phyloP scores from a whole-genome alignment of 1,284 basidiomycete species.

The Sphaerobolus stellatus region DNA sequence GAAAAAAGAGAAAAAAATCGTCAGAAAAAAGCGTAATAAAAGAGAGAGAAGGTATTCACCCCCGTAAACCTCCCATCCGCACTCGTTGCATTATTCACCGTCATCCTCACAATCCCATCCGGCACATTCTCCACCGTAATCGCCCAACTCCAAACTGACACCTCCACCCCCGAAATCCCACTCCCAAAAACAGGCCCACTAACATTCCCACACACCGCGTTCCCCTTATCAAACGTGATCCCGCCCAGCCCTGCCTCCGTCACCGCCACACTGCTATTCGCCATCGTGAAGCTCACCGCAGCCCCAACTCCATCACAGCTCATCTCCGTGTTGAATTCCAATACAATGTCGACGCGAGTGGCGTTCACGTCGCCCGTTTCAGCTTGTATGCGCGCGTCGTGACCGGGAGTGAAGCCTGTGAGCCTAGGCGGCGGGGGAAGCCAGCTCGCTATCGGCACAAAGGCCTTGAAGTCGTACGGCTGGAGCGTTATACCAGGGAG shows the following conservation, averaged over 20 bases:
- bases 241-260: too few relatives aligned
- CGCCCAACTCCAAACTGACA: slow-evolving; percentile 69
- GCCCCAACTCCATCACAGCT: slow-evolving; percentile 64
- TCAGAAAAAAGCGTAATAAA: slow-evolving; percentile 18
- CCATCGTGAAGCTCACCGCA: slow-evolving; percentile 64
- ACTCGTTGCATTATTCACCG: slow-evolving; percentile 56
- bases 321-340: slow-evolving; percentile 82
- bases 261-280: slow-evolving; percentile 63
- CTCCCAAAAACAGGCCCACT: slow-evolving; percentile 46
- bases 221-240: slow-evolving; percentile 42
- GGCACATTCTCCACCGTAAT: slow-evolving; percentile 70
- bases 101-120: slow-evolving; percentile 78
- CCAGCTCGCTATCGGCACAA: slow-evolving; percentile 73
- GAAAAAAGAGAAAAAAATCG: slow-evolving; percentile 7
- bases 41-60: slow-evolving; percentile 37
- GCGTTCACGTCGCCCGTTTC: slow-evolving; percentile 50
- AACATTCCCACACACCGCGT: slow-evolving; percentile 48
- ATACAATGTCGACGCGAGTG: slow-evolving; percentile 61
- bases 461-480: slow-evolving; percentile 76
- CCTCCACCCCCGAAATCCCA: slow-evolving; percentile 50
- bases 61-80: slow-evolving; percentile 46
- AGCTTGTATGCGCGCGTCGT: slow-evolving; percentile 71
- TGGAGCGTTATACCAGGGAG: slow-evolving; percentile 63
- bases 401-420: slow-evolving; percentile 79
- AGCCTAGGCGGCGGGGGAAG: slow-evolving; percentile 66